phyloP scores from a whole-genome alignment of 2,329 filamentous ascomycete species.

The Cylindrodendrum hubeiense region DNA sequence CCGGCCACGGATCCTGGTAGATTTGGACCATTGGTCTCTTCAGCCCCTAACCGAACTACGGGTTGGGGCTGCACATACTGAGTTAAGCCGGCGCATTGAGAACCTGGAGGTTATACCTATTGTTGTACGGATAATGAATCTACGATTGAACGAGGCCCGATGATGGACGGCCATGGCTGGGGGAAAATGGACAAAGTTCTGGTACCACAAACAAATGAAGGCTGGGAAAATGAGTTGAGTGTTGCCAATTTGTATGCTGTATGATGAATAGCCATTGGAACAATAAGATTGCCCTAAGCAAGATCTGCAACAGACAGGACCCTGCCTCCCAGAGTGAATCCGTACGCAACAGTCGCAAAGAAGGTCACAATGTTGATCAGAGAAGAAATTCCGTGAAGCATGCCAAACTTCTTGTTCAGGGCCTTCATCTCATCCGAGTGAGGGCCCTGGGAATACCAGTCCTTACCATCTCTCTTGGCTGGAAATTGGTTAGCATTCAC shows the following conservation, averaged over 20 bases:
- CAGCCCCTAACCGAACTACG: background rate
- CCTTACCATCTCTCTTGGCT: constrained; percentile 92
- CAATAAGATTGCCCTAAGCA: constrained; percentile 30
- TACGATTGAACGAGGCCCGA: constrained; percentile 32
- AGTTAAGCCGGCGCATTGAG: constrained; percentile 33
- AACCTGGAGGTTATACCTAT: constrained; percentile 38
- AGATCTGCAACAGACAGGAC: constrained; percentile 59
- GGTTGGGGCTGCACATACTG: constrained; percentile 2
- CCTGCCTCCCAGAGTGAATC: constrained; percentile 76
- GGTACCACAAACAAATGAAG: constrained; percentile 1
- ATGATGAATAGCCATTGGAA: constrained; percentile 22
- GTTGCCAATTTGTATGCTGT: constrained; percentile 30
- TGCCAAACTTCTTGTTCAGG: constrained; percentile 83
- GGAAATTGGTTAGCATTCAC: constrained; percentile 31
- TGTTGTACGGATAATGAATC: constrained; percentile 39
- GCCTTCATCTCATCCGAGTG: constrained; percentile 87
- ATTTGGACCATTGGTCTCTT: constrained; percentile 18
- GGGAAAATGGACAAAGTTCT: background rate
- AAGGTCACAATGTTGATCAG: constrained; percentile 82
- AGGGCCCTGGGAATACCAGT: constrained; percentile 81
- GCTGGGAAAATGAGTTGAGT: constrained; percentile 6
- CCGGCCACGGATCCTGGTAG: constrained; percentile 8
- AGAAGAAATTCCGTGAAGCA: constrained; percentile 84
- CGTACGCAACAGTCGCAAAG: constrained; percentile 80
- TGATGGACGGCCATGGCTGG: constrained; percentile 15